These are phyloP conservation scores for Cyberlindnera amylophila DNA, from an alignment of 805 yeast genomes.

Conservation along the genomic window DNA sequence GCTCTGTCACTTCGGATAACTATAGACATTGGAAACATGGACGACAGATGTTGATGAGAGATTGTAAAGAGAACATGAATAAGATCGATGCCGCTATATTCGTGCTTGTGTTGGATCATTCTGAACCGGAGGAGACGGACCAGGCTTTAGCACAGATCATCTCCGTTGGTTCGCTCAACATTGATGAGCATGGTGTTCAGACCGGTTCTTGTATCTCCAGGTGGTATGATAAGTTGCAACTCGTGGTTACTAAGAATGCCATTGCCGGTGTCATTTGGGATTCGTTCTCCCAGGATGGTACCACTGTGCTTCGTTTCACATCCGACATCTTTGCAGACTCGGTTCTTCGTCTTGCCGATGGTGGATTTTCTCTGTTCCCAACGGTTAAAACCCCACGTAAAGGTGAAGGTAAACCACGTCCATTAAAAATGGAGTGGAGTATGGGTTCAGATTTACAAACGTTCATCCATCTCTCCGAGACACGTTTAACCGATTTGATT, in stretches of 20 bases:
- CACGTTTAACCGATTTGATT: slow-evolving; percentile 81
- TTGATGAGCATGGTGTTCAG: slow-evolving; percentile 74
- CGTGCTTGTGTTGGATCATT: slow-evolving; percentile 75
- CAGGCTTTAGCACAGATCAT: slow-evolving; percentile 48
- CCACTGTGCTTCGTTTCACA: slow-evolving; percentile 81
- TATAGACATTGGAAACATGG: slow-evolving; percentile 79
- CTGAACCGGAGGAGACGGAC: slow-evolving; percentile 52
- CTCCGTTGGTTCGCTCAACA: slow-evolving; percentile 73
- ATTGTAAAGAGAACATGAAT: slow-evolving; percentile 34
- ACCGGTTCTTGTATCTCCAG: slow-evolving; percentile 90
- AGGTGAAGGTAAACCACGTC: slow-evolving; percentile 16
- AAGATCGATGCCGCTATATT: slow-evolving; percentile 76
- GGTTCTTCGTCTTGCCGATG: slow-evolving; percentile 78
- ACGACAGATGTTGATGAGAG: slow-evolving; percentile 45
- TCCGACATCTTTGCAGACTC: slow-evolving; percentile 90
- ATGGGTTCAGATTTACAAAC: slow-evolving; percentile 36
- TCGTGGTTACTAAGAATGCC: slow-evolving; percentile 79
- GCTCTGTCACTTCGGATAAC: slow-evolving; percentile 84
- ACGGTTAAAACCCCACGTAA: slow-evolving; percentile 27
- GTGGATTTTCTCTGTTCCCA: slow-evolving; percentile 41
- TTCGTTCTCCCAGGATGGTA: slow-evolving; percentile 89
- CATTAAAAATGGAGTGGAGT: slow-evolving; percentile 33
- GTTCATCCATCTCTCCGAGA: slow-evolving; percentile 76
- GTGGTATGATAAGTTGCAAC: slow-evolving; percentile 86
- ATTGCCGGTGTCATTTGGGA: slow-evolving; percentile 91